Evolutionary conservation across 371 early-diverging fungal genomes (phyloP).

Genomic region (Mortierella sp.): DNA sequence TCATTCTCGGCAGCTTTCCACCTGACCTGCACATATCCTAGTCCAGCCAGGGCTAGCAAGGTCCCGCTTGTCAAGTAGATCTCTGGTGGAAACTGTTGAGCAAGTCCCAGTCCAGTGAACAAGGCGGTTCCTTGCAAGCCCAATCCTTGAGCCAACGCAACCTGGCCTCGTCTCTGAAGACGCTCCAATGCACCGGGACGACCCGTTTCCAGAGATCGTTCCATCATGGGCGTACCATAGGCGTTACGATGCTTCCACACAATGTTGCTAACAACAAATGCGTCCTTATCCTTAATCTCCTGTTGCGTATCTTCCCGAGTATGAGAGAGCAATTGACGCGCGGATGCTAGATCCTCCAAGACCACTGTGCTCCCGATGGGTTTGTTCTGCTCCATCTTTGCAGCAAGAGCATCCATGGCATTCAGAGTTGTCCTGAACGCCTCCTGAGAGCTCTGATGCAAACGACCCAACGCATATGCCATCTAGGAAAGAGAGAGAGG

Average conservation of each 20-base stretch:
- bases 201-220: slow-evolving; percentile 16
- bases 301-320: slow-evolving; percentile 26
- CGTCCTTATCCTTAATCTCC: slow-evolving; percentile 47
- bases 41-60: slow-evolving; percentile 33
- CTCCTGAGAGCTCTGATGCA: slow-evolving; percentile 51
- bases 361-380: slow-evolving; percentile 36
- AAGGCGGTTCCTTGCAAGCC: slow-evolving; percentile 48
- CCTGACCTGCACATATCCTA: slow-evolving; percentile 50
- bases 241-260: slow-evolving; percentile 47
- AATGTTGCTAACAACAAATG: slow-evolving; percentile 49
- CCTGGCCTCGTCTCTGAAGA: slow-evolving; percentile 49
- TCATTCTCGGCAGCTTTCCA: slow-evolving; percentile 55
- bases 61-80: slow-evolving; percentile 42
- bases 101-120: slow-evolving; percentile 38
- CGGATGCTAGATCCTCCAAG: slow-evolving; percentile 28
- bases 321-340: slow-evolving; percentile 22
- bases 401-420: slow-evolving; percentile 20
- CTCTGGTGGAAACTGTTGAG: slow-evolving; percentile 53
- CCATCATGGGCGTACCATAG: slow-evolving; percentile 26
- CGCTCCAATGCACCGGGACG: slow-evolving; percentile 42
- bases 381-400: slow-evolving; percentile 22
- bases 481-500: slow-evolving; percentile 15
- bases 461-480: slow-evolving; percentile 46
- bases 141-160: slow-evolving; percentile 43
- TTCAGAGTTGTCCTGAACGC: slow-evolving; percentile 39